phyloP scores from a whole-genome alignment of 2,329 filamentous ascomycete species.

The Hypomyces rosellus region DNA sequence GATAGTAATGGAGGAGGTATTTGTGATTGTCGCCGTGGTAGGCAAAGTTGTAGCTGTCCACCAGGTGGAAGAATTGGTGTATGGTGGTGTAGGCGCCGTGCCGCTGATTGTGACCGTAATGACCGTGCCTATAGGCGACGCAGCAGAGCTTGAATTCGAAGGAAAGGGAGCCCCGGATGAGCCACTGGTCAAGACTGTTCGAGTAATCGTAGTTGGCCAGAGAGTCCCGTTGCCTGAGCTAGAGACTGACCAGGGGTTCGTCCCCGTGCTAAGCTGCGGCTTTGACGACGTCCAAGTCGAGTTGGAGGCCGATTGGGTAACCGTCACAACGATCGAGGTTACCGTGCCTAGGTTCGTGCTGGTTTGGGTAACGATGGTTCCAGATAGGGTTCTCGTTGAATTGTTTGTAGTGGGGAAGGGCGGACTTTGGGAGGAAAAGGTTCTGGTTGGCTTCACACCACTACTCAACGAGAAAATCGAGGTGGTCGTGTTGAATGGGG shows the following conservation, averaged over 20 bases:
- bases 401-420: conserved; percentile 8
- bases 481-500: conserved; percentile 3
- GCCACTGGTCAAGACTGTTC: not conserved
- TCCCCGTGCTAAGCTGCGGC: not conserved
- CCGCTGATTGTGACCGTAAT: not conserved
- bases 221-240: not conserved
- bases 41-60: not conserved
- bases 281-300: not conserved
- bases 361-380: not conserved
- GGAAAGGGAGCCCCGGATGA: conserved; percentile 1
- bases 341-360: not conserved
- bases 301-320: conserved; percentile 9
- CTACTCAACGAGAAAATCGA: not conserved
- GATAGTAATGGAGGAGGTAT: not conserved
- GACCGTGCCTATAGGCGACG: not conserved
- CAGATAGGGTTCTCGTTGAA: conserved; percentile 4
- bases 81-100: not conserved
- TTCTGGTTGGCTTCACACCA: not conserved
- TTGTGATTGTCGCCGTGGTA: not conserved
- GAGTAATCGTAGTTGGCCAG: not conserved
- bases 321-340: conserved; percentile 1
- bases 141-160: not conserved
- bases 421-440: not conserved
- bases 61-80: not conserved
- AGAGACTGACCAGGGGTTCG: conserved; percentile 6